Evolutionary conservation across 768 basidiomycete species (phyloP).

Genomic region (Lentinula lateritia): DNA sequence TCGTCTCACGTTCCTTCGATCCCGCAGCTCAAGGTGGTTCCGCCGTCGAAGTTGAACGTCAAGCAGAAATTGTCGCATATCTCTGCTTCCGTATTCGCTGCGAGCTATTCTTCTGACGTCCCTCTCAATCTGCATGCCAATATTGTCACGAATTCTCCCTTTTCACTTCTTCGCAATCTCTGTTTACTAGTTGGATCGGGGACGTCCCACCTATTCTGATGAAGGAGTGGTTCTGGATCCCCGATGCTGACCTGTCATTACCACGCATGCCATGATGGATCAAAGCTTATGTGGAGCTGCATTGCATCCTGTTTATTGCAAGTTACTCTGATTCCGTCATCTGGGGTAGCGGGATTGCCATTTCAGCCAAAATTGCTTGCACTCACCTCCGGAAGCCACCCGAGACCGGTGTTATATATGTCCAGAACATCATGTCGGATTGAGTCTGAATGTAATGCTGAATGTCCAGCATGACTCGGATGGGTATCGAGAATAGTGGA

Average conservation of each 20-base stretch:
- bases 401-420: no score
- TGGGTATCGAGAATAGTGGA: no score
- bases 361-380: no score
- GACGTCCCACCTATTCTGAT: conserved; percentile 32
- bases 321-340: no score
- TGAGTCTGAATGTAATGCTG: no score
- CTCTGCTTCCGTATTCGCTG: conserved; percentile 46
- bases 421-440: no score
- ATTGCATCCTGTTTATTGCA: conserved; percentile 24
- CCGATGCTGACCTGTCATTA: conserved; percentile 80
- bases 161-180: conserved; percentile 22
- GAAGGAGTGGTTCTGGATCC: conserved; percentile 52
- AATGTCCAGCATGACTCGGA: no score
- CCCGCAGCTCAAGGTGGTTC: conserved; percentile 26
- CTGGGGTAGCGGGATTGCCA: no score
- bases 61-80: conserved; percentile 34
- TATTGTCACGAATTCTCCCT: conserved; percentile 44
- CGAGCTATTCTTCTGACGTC: conserved; percentile 74
- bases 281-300: conserved; percentile 50
- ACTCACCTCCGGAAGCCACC: no score
- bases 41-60: conserved; percentile 41
- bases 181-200: conserved; percentile 64
- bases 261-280: conserved; percentile 71
- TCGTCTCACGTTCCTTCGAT: conserved; percentile 48
- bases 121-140: conserved; percentile 63